Conservation (phyloP, 2,329 filamentous ascomycete genomes). For the Aspergillus sp. region DNA sequence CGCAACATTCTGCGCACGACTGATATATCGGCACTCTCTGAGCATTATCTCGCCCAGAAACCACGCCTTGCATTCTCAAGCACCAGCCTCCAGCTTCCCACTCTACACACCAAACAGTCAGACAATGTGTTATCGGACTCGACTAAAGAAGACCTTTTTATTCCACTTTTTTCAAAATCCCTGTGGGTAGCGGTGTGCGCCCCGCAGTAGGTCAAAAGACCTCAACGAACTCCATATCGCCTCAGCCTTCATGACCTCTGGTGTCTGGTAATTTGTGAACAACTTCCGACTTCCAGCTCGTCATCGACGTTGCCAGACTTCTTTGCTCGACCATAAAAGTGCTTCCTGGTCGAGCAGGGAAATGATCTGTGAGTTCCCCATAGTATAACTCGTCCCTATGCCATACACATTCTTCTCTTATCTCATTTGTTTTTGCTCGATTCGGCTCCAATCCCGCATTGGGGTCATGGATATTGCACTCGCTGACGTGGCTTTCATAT, state of each 20-base stretch:
- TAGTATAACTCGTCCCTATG: not conserved
- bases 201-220: not conserved
- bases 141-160: conserved; percentile 7
- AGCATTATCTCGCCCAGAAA: no score
- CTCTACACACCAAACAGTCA: not conserved
- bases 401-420: not conserved
- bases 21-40: no score
- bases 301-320: no score
- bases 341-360: not conserved
- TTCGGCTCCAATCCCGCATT: not conserved
- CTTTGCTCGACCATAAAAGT: no score
- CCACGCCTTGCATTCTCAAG: not conserved
- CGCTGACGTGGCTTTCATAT: not conserved
- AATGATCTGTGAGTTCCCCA: not conserved
- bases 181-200: conserved; percentile 21
- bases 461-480: not conserved
- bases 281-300: no score
- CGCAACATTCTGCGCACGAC: not conserved
- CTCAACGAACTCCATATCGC: not conserved
- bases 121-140: conserved; percentile 15
- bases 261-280: not conserved
- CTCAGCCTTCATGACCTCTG: not conserved
- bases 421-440: not conserved
- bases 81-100: not conserved
- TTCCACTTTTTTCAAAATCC: conserved; percentile 14